phyloP scores from a whole-genome alignment of 2,329 filamentous ascomycete genomes.

The Xylaria arbuscula region DNA sequence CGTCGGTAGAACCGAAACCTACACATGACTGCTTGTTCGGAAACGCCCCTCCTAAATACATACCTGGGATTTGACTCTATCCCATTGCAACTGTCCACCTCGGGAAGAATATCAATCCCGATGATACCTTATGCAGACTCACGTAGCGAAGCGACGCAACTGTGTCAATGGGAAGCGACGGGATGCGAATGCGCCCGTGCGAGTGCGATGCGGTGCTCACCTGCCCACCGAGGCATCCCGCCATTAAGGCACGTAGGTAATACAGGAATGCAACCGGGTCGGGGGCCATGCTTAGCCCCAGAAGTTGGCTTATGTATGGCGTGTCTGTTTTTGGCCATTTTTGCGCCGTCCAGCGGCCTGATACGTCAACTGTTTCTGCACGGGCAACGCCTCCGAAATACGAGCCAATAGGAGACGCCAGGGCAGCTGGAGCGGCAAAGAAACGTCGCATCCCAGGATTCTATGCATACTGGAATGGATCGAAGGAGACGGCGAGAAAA shows the following conservation, averaged over 20 bases:
- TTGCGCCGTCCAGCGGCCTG: conserved; percentile 25
- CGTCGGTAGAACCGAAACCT: conserved; percentile 4
- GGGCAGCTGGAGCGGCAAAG: conserved; percentile 21
- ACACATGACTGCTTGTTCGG: neutral
- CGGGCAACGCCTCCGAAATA: neutral
- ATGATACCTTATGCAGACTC: conserved; percentile 1
- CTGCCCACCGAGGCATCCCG: conserved; percentile 5
- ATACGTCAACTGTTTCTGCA: conserved; percentile 37
- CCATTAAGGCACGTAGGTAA: neutral
- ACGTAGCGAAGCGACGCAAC: conserved; percentile 4
- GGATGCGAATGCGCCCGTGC: conserved; percentile 14
- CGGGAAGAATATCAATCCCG: neutral
- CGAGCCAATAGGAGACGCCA: conserved; percentile 27
- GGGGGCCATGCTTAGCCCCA: conserved; percentile 26
- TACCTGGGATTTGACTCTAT: conserved; percentile 9
- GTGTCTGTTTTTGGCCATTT: conserved; percentile 30
- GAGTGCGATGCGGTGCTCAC: conserved; percentile 10
- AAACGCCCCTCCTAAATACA: conserved; percentile 13
- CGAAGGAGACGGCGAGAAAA: conserved; percentile 7
- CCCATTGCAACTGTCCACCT: conserved; percentile 10
- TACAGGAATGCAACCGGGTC: neutral
- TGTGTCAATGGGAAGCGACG: conserved; percentile 1
- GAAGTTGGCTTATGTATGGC: conserved; percentile 16
- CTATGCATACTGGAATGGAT: conserved; percentile 23
- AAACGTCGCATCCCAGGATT: conserved; percentile 36